Evolutionary conservation across 495 filamentous ascomycete genomes (phyloP).

Genomic region (Penicillium riverlandense): DNA sequence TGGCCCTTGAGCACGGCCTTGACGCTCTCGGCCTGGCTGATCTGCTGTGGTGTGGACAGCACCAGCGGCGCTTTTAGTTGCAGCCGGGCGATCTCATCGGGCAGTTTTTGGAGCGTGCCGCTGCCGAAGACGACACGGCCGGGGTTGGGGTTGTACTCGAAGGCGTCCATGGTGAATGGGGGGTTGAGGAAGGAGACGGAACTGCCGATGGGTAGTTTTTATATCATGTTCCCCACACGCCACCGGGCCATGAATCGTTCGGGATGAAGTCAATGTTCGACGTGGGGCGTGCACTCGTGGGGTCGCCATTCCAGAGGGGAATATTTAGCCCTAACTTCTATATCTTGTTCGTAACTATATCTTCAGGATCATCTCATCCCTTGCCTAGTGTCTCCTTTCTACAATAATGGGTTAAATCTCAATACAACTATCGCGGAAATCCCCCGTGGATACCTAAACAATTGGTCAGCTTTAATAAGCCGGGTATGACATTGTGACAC

Average conservation of each 20-base stretch:
- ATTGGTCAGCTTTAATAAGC: constrained; percentile 16
- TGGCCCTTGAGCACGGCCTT: constrained; percentile 42
- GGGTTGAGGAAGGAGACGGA: no score
- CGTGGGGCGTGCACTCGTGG: no score
- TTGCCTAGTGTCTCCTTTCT: no score
- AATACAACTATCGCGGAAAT: constrained; percentile 1
- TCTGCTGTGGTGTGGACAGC: constrained; percentile 52
- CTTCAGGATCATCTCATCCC: no score
- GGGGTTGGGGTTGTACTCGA: constrained; percentile 55
- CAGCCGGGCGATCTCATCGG: constrained; percentile 49
- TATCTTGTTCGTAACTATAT: no score
- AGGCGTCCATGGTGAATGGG: constrained; percentile 39
- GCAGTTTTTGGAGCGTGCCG: constrained; percentile 52
- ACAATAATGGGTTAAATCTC: no score
- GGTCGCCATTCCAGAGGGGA: no score
- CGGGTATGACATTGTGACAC: constrained; percentile 4
- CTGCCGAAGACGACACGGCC: constrained; percentile 57
- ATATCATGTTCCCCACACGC: not conserved
- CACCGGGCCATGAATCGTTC: not conserved
- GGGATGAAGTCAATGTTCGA: no score
- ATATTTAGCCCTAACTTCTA: no score
- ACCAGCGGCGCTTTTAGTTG: constrained; percentile 50
- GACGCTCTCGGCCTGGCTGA: constrained; percentile 42
- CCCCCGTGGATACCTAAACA: not conserved
- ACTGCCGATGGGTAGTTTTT: not conserved